Evolutionary conservation across 768 basidiomycete species (phyloP).

Genomic region (Auriculariales sp.): DNA sequence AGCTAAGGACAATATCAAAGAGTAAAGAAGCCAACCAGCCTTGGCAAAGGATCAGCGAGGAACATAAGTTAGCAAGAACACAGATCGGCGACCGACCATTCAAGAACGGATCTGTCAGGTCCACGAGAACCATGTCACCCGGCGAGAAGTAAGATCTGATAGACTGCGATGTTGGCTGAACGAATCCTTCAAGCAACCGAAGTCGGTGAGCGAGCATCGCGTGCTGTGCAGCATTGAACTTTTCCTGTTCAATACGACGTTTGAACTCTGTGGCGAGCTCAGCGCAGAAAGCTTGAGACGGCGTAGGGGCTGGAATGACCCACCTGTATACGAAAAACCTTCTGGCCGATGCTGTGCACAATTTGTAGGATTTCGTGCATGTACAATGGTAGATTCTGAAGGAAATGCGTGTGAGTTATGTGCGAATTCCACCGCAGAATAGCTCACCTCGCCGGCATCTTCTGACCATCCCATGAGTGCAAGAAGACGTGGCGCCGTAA

Average conservation of each 20-base stretch:
- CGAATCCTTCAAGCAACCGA: slow-evolving; percentile 38
- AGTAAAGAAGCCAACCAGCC: too few relatives aligned
- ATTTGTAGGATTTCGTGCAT: slow-evolving; percentile 23
- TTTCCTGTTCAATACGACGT: slow-evolving; percentile 26
- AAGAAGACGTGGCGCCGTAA: slow-evolving; percentile 56
- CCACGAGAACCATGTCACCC: too few relatives aligned
- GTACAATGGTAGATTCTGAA: slow-evolving; percentile 4
- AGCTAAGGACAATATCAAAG: too few relatives aligned
- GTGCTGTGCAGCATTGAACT: slow-evolving; percentile 43
- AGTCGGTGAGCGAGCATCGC: slow-evolving; percentile 48
- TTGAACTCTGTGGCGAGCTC: slow-evolving; percentile 37
- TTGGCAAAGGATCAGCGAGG: too few relatives aligned
- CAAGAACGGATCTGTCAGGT: too few relatives aligned
- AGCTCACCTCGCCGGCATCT: not conserved
- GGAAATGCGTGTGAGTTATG: not conserved
- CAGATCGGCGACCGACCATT: too few relatives aligned
- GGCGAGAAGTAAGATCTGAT: too few relatives aligned
- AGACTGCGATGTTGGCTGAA: slow-evolving; percentile 34
- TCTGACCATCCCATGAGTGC: slow-evolving; percentile 57
- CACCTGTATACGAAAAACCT: too few relatives aligned
- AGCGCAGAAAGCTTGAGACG: too few relatives aligned
- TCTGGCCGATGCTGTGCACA: slow-evolving; percentile 46
- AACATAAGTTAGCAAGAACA: too few relatives aligned
- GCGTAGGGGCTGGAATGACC: too few relatives aligned
- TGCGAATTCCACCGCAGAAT: not conserved